Percentiles rank a stretch among this genome's conserved stretches.
These are phyloP conservation scores for Cocos nucifera DNA, from an alignment of 176 grass and related monocot genomes.

Conservation along the genomic window DNA sequence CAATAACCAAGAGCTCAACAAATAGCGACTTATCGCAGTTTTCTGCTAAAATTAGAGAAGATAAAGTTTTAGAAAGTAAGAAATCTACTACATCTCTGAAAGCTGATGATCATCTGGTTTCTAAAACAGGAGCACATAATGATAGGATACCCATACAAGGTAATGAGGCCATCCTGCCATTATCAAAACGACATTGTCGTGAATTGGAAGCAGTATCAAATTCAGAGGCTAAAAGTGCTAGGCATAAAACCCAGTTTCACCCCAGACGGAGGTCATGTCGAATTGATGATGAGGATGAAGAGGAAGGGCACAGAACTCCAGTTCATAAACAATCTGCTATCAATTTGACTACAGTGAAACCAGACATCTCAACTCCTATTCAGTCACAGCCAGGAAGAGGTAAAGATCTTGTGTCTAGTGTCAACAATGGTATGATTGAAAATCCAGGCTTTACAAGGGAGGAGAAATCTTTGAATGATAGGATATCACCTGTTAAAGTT, in stretches of 20 bases:
- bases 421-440: slow-evolving; percentile 38
- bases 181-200: slow-evolving; percentile 30
- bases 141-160: slow-evolving; percentile 19
- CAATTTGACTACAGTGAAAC: slow-evolving; percentile 28
- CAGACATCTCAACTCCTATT: slow-evolving; percentile 15
- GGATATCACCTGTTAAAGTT: slow-evolving; percentile 37
- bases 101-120: slow-evolving; percentile 11
- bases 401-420: slow-evolving; percentile 24
- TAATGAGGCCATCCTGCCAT: slow-evolving; percentile 17
- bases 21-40: slow-evolving; percentile 17
- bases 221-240: slow-evolving; percentile 18
- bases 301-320: slow-evolving; percentile 62
- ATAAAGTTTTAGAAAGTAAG: slow-evolving; percentile 25
- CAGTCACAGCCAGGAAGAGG: slow-evolving; percentile 24
- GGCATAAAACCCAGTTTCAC: slow-evolving; percentile 15
- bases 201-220: slow-evolving; percentile 19
- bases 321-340: slow-evolving; percentile 43
- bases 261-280: slow-evolving; percentile 53
- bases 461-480: slow-evolving; percentile 40
- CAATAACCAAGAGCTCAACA: slow-evolving; percentile 23
- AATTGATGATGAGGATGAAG: slow-evolving; percentile 48
- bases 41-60: slow-evolving; percentile 18
- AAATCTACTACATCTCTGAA: slow-evolving; percentile 20
- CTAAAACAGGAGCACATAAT: slow-evolving; percentile 17
- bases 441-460: slow-evolving; percentile 32